A percentile compares a stretch with the other conserved stretches of the same genome.
phyloP scores from a whole-genome alignment of 2,329 filamentous ascomycete species.

The Fusarium verticillioides region DNA sequence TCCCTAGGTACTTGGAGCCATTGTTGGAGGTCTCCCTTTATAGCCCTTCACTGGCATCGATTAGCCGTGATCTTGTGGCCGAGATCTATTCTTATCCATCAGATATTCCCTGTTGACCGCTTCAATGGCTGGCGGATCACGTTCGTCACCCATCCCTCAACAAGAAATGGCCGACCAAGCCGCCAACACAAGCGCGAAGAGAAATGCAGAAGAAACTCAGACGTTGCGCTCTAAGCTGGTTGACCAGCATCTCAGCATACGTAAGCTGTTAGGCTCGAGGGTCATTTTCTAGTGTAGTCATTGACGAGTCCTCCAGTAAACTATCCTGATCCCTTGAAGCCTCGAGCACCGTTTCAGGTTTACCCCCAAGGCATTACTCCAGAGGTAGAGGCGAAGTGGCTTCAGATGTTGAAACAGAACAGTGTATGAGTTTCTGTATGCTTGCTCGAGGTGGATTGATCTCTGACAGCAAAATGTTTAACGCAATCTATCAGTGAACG shows the following conservation, averaged over 20 bases:
- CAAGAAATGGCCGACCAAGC: slow-evolving; percentile 39
- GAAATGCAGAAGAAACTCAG: slow-evolving; percentile 58
- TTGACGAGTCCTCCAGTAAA: slow-evolving; percentile 34
- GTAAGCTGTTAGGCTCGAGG: slow-evolving; percentile 47
- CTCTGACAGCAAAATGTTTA: not conserved
- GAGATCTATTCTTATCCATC: not conserved
- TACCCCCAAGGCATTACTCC: slow-evolving; percentile 54
- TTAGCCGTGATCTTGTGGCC: not conserved
- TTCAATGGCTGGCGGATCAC: slow-evolving; percentile 35
- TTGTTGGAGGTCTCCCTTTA: not conserved
- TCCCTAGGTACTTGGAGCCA: not conserved
- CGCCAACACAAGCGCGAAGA: slow-evolving; percentile 48
- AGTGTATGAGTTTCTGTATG: slow-evolving; percentile 3
- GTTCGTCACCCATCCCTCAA: slow-evolving; percentile 32
- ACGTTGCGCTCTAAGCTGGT: slow-evolving; percentile 51
- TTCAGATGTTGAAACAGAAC: slow-evolving; percentile 46
- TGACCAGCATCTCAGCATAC: slow-evolving; percentile 59
- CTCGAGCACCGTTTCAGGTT: slow-evolving; percentile 49
- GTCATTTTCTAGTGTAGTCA: not conserved
- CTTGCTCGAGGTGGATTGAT: not conserved
- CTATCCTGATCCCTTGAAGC: slow-evolving; percentile 60
- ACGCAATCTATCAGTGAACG: not conserved
- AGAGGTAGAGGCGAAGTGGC: slow-evolving; percentile 55
- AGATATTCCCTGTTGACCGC: not conserved
- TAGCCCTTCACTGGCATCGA: not conserved